Evolutionary conservation across 2,329 filamentous ascomycete genomes (phyloP), one percentile per base, ranked within the genome.

Genomic region (Neofusicoccum ribis): DNA sequence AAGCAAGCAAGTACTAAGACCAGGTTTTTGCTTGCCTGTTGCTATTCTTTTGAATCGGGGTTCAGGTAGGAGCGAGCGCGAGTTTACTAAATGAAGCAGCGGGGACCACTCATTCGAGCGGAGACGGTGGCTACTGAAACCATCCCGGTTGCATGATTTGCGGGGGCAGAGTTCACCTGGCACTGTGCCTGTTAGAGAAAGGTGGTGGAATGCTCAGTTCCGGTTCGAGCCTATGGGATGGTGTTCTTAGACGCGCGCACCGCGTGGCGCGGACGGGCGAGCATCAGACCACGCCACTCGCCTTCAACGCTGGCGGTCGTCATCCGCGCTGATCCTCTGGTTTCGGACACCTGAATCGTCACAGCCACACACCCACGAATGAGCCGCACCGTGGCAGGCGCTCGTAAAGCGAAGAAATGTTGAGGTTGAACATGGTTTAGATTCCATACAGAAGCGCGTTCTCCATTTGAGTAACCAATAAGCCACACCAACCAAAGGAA

Each of bases 141-240:
- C 12, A 6, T 5, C 31, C 4, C 27, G 6, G 56, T 60, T 36
- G 36, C 41, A 60, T 36, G 56, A 60, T 60, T 46, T 60, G 56
- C 56, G 56, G 41, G 56, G 41, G 31, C n/a, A 47, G 27, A 46
- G 56, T 34, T 60, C 56, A 47, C 56, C 44, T 60, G 41, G 27
- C 43, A 60, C 56, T 60, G 41, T 20, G 43, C 56, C 41, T 47
- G 56, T 60, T 11, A 47, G 56, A 60, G 43, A 23, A 15, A 47
- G 17, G n/a, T 36, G 9, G 39, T 14, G 23, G 31, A 39, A 41
- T 44, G 36, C 39, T 43, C 52, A 27, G 7, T 20, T 31, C 41
- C 41, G n/a, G 43, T 37, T 15, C n/a, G 56, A 46, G 27, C 43
- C 41, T 47, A 60, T 36, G 44, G 20, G 27, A n/a, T n/a, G n/a